Evolutionary conservation across 441 rosid genomes (phyloP).

Genomic region (Aleurites moluccanus): DNA sequence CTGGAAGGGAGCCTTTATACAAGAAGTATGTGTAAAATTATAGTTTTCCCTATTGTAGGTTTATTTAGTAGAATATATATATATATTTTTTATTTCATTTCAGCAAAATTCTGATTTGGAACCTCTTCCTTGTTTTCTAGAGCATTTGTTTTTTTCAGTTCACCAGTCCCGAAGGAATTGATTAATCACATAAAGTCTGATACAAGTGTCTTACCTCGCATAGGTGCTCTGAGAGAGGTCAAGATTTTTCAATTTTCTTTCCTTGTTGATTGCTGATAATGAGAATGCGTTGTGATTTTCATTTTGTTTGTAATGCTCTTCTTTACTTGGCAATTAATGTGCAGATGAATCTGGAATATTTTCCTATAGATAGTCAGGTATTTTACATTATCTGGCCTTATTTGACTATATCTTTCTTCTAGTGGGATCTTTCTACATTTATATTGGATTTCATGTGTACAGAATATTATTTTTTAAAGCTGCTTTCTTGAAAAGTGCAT

Average conservation of each 20-base stretch:
- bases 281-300: background rate
- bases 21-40: constrained; percentile 69
- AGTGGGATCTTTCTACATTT: constrained; percentile 1
- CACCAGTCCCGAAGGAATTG: constrained; percentile 78
- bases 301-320: constrained; percentile 23
- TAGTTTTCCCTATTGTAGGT: constrained; percentile 15
- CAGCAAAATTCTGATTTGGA: constrained; percentile 26
- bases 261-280: constrained; percentile 16
- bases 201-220: constrained; percentile 80
- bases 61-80: constrained; percentile 10
- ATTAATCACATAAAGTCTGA: constrained; percentile 84
- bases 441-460: background rate
- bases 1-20: constrained; percentile 85
- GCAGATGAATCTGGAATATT: constrained; percentile 99
- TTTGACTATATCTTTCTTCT: background rate
- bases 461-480: background rate
- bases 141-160: constrained; percentile 96
- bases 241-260: constrained; percentile 18
- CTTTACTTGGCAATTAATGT: constrained; percentile 22
- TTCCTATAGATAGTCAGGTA: constrained; percentile 83
- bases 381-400: background rate
- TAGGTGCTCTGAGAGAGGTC: constrained; percentile 95
- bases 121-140: constrained; percentile 40
- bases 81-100: background rate
- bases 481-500: background rate